phyloP scores from a whole-genome alignment of 2,329 filamentous ascomycete species.

The Aspergillus pseudoviridinutans region DNA sequence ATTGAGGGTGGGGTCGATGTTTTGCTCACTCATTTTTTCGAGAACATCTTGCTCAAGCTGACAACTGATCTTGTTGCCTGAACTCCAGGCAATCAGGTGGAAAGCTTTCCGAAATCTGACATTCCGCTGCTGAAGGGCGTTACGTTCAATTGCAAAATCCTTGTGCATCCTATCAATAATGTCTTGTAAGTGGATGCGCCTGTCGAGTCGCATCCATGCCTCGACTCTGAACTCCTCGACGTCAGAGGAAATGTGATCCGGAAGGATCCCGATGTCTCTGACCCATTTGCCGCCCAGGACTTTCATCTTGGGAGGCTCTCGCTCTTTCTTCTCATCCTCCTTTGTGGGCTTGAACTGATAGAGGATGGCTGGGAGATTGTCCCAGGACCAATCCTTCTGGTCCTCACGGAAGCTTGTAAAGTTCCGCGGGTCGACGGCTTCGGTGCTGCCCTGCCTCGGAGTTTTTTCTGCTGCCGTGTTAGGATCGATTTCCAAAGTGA shows the following conservation, averaged over 20 bases:
- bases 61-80: conserved; percentile 19
- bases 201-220: conserved; percentile 29
- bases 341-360: conserved; percentile 16
- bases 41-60: conserved; percentile 5
- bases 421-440: conserved; percentile 10
- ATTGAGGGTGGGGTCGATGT: conserved; percentile 11
- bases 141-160: conserved; percentile 13
- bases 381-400: conserved; percentile 18
- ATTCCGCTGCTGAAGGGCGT: conserved; percentile 26
- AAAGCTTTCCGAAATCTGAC: conserved; percentile 25
- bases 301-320: conserved; percentile 3
- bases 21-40: conserved; percentile 2
- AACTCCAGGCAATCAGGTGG: conserved; percentile 24
- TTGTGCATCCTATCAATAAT: conserved; percentile 26
- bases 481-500: neutral
- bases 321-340: neutral
- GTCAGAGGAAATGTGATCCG: conserved; percentile 26
- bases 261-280: conserved; percentile 21
- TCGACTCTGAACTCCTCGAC: conserved; percentile 31
- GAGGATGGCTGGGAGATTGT: conserved; percentile 21
- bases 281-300: conserved; percentile 12
- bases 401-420: conserved; percentile 8
- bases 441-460: conserved; percentile 11
- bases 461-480: conserved; percentile 1
- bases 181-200: conserved; percentile 23